phyloP scores from a whole-genome alignment of 306 rosid genomes.

The Amphicarpaea edgeworthii region DNA sequence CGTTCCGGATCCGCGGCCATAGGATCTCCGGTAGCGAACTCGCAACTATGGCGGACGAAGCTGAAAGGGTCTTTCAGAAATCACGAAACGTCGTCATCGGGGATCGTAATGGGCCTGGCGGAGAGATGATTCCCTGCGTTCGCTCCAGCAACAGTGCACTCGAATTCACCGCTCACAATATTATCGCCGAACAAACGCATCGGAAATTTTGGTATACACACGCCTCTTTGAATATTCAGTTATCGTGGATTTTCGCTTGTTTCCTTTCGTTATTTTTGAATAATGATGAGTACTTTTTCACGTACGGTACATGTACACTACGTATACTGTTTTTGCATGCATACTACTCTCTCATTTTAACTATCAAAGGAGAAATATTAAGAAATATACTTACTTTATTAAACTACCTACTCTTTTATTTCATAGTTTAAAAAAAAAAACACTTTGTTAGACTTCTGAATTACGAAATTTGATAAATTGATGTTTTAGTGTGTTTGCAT shows the following conservation, averaged over 20 bases:
- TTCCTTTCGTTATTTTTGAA: conserved; percentile 25
- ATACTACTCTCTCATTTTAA: no score
- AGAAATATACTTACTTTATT: no score
- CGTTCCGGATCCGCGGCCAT: conserved; percentile 65
- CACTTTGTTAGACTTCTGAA: no score
- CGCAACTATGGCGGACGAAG: conserved; percentile 51
- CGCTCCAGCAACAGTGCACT: conserved; percentile 39
- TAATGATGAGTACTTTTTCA: background rate
- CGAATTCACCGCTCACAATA: conserved; percentile 41
- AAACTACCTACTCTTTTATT: no score
- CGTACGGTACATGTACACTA: background rate
- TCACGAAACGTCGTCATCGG: conserved; percentile 35
- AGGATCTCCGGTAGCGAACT: conserved; percentile 63
- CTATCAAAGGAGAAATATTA: no score
- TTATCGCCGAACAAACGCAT: conserved; percentile 37
- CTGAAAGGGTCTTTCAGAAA: conserved; percentile 43
- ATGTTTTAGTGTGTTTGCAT: no score
- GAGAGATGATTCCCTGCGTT: conserved; percentile 59
- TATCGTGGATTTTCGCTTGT: background rate
- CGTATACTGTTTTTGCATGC: no score
- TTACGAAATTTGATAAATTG: no score
- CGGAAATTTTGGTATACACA: conserved; percentile 58
- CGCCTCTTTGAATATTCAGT: no score
- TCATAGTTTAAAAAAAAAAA: no score
- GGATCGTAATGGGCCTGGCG: conserved; percentile 28